Evolutionary conservation across 768 basidiomycete species (phyloP).

Genomic region (Mycena indigotica): DNA sequence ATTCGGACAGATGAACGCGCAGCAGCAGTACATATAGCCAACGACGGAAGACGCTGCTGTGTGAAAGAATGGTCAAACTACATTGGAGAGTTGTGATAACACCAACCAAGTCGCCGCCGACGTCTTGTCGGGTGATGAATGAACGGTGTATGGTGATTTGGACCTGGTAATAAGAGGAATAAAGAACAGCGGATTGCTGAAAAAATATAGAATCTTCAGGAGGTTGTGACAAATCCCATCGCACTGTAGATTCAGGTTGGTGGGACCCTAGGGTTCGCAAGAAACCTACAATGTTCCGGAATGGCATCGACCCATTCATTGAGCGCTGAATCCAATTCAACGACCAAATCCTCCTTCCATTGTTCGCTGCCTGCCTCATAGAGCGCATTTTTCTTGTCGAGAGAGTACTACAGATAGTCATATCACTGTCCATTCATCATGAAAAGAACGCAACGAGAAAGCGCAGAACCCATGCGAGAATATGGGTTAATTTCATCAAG

Average conservation of each 20-base stretch:
- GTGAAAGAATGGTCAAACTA: not conserved
- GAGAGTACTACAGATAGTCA: not conserved
- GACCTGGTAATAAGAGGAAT: constrained; percentile 13
- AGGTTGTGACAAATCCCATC: constrained; percentile 15
- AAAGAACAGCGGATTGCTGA: constrained; percentile 12
- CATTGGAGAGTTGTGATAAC: not conserved
- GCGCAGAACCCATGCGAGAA: not conserved
- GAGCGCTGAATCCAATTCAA: not conserved
- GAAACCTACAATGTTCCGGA: constrained; percentile 10
- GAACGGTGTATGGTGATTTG: constrained; percentile 18
- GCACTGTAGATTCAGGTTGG: constrained; percentile 1
- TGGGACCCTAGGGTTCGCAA: not conserved
- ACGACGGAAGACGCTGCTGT: not conserved
- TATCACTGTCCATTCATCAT: not conserved
- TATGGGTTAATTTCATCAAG: not conserved
- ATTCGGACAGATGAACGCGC: not conserved
- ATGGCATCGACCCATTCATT: constrained; percentile 13
- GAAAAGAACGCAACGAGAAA: not conserved
- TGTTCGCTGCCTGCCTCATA: not conserved
- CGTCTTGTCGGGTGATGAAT: constrained; percentile 10
- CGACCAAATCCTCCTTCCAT: not conserved
- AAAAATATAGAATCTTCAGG: constrained; percentile 7
- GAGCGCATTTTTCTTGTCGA: not conserved
- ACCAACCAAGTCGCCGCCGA: no score
- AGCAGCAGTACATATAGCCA: not conserved